Evolutionary conservation across 768 basidiomycete species (phyloP).

Genomic region (Kwoniella dendrophila): DNA sequence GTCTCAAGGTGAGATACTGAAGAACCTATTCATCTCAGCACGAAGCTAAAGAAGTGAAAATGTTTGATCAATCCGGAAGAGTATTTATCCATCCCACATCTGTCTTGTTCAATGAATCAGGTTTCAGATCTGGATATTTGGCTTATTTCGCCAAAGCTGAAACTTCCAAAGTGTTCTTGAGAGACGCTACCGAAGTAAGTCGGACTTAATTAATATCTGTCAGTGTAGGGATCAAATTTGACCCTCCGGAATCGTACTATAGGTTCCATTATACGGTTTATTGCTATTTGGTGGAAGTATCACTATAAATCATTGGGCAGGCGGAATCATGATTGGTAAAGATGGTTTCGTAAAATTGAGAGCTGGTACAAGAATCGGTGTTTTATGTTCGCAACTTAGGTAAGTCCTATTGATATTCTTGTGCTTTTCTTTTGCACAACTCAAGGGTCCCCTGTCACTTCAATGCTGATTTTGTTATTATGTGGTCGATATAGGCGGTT

Average conservation of each 20-base stretch:
- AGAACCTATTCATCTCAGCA: slow-evolving; percentile 57
- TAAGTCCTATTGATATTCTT: slow-evolving; percentile 46
- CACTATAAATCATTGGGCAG: slow-evolving; percentile 73
- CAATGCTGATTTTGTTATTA: neutral
- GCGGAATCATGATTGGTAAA: slow-evolving; percentile 67
- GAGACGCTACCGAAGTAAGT: slow-evolving; percentile 81
- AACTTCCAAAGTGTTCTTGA: slow-evolving; percentile 79
- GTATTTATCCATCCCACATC: slow-evolving; percentile 71
- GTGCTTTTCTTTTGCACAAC: slow-evolving; percentile 19
- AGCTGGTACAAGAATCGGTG: slow-evolving; percentile 87
- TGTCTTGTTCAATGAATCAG: slow-evolving; percentile 70
- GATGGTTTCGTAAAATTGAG: slow-evolving; percentile 65
- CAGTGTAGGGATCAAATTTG: neutral
- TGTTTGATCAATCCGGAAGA: slow-evolving; percentile 67
- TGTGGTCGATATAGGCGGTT: slow-evolving; percentile 61
- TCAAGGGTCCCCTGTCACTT: neutral
- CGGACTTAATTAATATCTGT: neutral
- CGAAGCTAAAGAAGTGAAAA: slow-evolving; percentile 77
- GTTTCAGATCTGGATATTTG: slow-evolving; percentile 77
- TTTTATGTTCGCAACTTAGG: slow-evolving; percentile 84
- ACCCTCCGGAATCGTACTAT: neutral
- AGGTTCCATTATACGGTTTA: slow-evolving; percentile 86
- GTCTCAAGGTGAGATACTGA: slow-evolving; percentile 7
- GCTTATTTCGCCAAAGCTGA: slow-evolving; percentile 78
- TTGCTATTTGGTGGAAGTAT: slow-evolving; percentile 82